phyloP scores from a whole-genome alignment of 208 protist species.

The Trypanosoma boissoni region DNA sequence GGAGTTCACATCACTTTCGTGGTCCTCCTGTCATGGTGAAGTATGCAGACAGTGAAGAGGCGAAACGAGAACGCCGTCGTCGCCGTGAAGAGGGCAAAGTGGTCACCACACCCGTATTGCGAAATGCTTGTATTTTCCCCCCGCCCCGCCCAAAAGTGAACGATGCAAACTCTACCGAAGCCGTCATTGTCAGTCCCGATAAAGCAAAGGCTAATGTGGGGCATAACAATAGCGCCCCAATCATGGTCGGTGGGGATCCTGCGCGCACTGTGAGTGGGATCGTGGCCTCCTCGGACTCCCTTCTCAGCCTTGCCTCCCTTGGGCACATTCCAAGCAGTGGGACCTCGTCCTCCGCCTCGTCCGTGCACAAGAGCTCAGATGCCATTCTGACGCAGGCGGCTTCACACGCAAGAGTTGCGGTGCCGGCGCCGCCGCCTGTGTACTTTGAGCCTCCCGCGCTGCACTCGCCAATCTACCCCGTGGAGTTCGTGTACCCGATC shows the following conservation, averaged over 20 bases:
- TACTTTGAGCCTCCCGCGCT: no score
- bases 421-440: no score
- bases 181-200: no score
- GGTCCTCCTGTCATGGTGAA: constrained; percentile 69
- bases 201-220: no score
- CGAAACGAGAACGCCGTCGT: constrained; percentile 71
- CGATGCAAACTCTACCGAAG: no score
- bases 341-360: not conserved
- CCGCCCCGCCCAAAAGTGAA: not conserved
- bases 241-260: no score
- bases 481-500: no score
- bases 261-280: not conserved
- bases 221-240: no score
- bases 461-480: no score
- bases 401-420: no score
- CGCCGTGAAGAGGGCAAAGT: constrained; percentile 44
- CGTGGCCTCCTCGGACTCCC: not conserved
- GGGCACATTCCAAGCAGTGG: not conserved
- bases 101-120: not conserved
- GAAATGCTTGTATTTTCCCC: constrained; percentile 4
- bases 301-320: not conserved
- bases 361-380: not conserved
- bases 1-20: constrained; percentile 63
- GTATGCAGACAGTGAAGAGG: constrained; percentile 77
- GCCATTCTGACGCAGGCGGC: no score